Evolutionary conservation across 2,329 filamentous ascomycete species (phyloP).

Genomic region (Lecanicillium sp.): DNA sequence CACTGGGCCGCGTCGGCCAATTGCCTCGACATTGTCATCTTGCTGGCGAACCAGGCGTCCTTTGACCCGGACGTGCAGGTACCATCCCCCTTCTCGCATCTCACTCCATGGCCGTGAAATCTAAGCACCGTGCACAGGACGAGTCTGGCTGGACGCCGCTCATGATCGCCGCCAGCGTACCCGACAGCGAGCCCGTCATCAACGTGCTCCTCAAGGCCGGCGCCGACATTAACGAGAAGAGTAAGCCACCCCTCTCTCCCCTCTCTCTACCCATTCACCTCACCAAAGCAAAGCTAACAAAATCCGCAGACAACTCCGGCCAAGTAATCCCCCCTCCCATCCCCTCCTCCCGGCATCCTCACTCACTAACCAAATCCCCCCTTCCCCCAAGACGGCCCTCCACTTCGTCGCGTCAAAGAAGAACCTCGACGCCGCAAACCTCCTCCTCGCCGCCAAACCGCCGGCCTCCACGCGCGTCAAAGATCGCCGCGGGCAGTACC

Average conservation of each 20-base stretch:
- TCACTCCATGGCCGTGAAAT: background rate
- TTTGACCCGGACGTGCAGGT: conserved; percentile 84
- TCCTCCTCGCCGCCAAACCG: conserved; percentile 64
- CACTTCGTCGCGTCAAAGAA: conserved; percentile 90
- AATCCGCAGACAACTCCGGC: too few species aligned
- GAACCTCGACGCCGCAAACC: conserved; percentile 74
- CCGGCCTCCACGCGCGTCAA: conserved; percentile 71
- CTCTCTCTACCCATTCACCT: background rate
- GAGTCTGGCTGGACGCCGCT: conserved; percentile 75
- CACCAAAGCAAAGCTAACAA: background rate
- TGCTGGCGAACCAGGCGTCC: conserved; percentile 62
- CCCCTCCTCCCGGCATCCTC: conserved; percentile 26
- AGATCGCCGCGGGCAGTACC: conserved; percentile 81
- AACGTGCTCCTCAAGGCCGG: conserved; percentile 61
- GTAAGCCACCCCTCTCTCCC: conserved; percentile 31
- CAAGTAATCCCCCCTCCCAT: conserved; percentile 25
- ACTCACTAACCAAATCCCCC: background rate
- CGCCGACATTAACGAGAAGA: conserved; percentile 69
- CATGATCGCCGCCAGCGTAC: conserved; percentile 74
- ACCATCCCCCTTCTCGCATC: conserved; percentile 10
- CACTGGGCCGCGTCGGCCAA: conserved; percentile 94
- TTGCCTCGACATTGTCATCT: conserved; percentile 63
- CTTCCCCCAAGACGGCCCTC: conserved; percentile 62
- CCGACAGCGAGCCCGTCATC: conserved; percentile 64
- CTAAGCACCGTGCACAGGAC: conserved; percentile 50